Base-by-base conservation (phyloP, 2,329 filamentous ascomycete genomes). In the Pyrenophora teres region DNA sequence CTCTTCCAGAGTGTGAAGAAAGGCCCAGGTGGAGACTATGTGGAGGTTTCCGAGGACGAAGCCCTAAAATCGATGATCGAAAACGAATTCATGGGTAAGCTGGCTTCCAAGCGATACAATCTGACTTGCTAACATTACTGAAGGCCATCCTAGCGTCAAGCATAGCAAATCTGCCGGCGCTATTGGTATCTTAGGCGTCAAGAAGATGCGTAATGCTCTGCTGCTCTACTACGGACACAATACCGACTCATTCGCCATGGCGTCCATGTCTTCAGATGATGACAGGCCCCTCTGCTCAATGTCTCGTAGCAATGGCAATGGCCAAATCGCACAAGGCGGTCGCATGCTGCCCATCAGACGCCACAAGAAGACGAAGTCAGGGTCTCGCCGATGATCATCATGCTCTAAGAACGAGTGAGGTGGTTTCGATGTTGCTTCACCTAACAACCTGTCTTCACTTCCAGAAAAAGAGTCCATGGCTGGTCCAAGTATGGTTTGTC, bases 171-270 rank as follows among this genome's bases (percentile, higher is more conserved):
- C 90, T 9, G 81, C 85, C n/a, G 91, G 90, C 3, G 92, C 93
- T 25, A 95, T 99, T 65, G 94, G 94, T 2, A 84, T 96, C 51
- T 86, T 99, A 78, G 86, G 87, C 0, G 89, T 97, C 64, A 97
- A 97, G 77, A 94, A 92, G 77, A 87, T 84, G 0, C 80, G 78
- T 10, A 80, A 83, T 18, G 92, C 91, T 1, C 85, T 90, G 59
- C 91, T 89, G 68, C 83, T 99, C 44, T 93, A 93, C 74, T 99
- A 96, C 77, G 92, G 89, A 1, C 94, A 99, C 79, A 99, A 97
- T 69, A 99, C 94, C 0, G 93, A 97, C 71, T 87, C 85, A 1
- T 88, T 88, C 67, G 92, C 92, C 5, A 77, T 99, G 46, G 91
- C 92, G 1, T 95, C 91, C 3, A 95, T 97, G 90, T 85, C 88